A percentile compares a stretch with the other conserved stretches of the same genome.
Evolutionary conservation across 495 filamentous ascomycete genomes (phyloP).

Genomic region (Physcia stellaris): DNA sequence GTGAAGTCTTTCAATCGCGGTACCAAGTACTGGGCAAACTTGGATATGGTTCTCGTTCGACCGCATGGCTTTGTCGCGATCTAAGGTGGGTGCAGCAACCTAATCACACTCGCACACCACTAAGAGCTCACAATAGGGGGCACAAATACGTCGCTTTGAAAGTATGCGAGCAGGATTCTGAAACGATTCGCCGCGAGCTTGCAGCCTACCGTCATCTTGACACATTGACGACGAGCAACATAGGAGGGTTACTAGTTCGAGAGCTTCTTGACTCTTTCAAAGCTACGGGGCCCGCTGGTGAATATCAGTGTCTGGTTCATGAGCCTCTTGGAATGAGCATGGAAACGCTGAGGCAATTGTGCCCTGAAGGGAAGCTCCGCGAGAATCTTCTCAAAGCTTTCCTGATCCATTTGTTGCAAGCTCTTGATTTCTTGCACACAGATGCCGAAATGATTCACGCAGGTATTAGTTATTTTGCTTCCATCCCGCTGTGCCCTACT

Average conservation of each 20-base stretch:
- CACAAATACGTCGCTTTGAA: constrained; percentile 29
- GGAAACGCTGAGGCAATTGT: constrained; percentile 17
- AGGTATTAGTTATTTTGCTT: constrained; percentile 23
- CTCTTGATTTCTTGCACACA: constrained; percentile 28
- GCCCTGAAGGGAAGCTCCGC: constrained; percentile 18
- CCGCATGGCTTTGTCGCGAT: constrained; percentile 39
- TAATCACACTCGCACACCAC: background rate
- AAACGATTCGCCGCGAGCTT: constrained; percentile 22
- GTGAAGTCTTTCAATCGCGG: constrained; percentile 30
- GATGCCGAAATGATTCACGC: constrained; percentile 30
- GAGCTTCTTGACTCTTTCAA: constrained; percentile 28
- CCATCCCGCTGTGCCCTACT: background rate
- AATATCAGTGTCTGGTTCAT: constrained; percentile 30
- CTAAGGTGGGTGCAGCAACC: constrained; percentile 24
- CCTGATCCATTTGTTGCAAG: constrained; percentile 22
- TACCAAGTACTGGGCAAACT: constrained; percentile 40
- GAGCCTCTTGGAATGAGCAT: constrained; percentile 28
- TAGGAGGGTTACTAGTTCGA: constrained; percentile 24
- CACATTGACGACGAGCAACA: constrained; percentile 19
- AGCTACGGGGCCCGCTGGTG: constrained; percentile 22
- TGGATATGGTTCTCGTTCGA: constrained; percentile 39
- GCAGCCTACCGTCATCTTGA: constrained; percentile 26
- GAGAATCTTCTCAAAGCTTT: constrained; percentile 19
- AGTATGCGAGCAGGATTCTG: constrained; percentile 20
- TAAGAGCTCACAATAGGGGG: constrained; percentile 14